phyloP scores from a whole-genome alignment of 441 rosid genomes.

The Theobroma grandiflorum region DNA sequence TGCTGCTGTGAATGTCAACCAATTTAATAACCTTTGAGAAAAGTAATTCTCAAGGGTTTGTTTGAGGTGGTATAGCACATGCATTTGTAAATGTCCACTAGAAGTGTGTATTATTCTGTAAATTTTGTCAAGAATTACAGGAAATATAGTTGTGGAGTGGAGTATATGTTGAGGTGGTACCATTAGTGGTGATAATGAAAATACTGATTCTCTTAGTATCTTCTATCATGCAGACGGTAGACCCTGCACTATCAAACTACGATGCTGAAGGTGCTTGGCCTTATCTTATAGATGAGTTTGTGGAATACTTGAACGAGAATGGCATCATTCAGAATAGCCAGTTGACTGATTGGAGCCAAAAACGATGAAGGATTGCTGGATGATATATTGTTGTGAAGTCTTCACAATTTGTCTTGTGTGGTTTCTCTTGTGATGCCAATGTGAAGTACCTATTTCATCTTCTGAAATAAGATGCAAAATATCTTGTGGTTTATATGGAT shows the following conservation, averaged over 20 bases:
- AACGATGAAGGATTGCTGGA: conserved; percentile 19
- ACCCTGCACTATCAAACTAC: conserved; percentile 69
- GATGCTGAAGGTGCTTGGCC: conserved; percentile 99
- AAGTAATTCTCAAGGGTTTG: not conserved
- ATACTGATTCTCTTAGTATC: conserved; percentile 17
- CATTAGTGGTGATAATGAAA: not conserved
- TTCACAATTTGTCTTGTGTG: conserved; percentile 22
- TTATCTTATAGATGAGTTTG: conserved; percentile 93
- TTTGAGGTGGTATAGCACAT: not conserved
- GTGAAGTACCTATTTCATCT: conserved; percentile 18
- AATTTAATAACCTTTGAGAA: not conserved
- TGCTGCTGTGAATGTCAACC: not conserved
- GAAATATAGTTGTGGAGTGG: too few species aligned
- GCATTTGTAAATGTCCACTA: not conserved
- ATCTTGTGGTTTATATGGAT: conserved; percentile 5
- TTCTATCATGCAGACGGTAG: conserved; percentile 64
- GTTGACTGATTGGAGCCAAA: conserved; percentile 36
- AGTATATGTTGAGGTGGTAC: too few species aligned
- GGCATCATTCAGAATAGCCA: conserved; percentile 45
- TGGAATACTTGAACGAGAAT: conserved; percentile 83
- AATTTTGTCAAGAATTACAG: not conserved
- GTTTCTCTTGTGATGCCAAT: conserved; percentile 20
- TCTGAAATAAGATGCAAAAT: not conserved
- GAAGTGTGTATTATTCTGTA: not conserved
- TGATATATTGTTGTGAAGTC: not conserved